These are phyloP conservation scores for Alternaria novae-zelandiae DNA, from an alignment of 2,329 filamentous ascomycete species.

Conservation along the genomic window DNA sequence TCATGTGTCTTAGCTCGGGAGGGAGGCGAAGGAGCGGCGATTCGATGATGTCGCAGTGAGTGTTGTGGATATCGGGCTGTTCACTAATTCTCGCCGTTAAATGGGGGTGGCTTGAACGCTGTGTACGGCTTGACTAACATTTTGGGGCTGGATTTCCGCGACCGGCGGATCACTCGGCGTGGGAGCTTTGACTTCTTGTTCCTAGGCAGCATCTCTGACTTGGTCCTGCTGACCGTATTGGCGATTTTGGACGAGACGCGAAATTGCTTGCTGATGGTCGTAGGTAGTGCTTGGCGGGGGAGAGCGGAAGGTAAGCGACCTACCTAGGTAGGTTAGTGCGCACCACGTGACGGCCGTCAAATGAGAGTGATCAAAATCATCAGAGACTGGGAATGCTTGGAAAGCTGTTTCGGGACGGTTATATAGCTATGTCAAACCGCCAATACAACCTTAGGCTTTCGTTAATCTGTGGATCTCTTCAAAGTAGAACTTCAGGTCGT, in stretches of 20 bases:
- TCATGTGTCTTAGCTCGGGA: not conserved
- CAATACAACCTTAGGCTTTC: slow-evolving; percentile 12
- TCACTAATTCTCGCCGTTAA: not conserved
- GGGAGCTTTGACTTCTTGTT: too few species aligned
- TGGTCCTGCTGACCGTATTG: not conserved
- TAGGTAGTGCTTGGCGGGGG: not conserved
- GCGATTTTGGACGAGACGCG: not conserved
- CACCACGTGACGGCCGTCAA: not conserved
- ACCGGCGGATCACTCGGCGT: too few species aligned
- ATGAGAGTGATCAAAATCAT: too few species aligned
- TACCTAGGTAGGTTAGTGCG: not conserved
- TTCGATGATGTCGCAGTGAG: not conserved
- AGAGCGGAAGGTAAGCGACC: too few species aligned
- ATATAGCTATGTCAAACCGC: too few species aligned
- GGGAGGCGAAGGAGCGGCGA: not conserved
- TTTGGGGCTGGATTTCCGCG: too few species aligned
- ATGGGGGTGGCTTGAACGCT: rapidly evolving
- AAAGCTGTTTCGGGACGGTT: too few species aligned
- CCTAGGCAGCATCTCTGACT: not conserved
- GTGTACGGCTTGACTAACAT: not conserved
- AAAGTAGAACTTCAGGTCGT: slow-evolving; percentile 92
- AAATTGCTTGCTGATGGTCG: rapidly evolving
- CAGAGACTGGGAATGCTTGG: too few species aligned
- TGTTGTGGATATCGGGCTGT: not conserved
- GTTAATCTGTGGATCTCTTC: slow-evolving; percentile 75